phyloP scores from a whole-genome alignment of 495 filamentous ascomycete species.

The Hamigera avellanea region DNA sequence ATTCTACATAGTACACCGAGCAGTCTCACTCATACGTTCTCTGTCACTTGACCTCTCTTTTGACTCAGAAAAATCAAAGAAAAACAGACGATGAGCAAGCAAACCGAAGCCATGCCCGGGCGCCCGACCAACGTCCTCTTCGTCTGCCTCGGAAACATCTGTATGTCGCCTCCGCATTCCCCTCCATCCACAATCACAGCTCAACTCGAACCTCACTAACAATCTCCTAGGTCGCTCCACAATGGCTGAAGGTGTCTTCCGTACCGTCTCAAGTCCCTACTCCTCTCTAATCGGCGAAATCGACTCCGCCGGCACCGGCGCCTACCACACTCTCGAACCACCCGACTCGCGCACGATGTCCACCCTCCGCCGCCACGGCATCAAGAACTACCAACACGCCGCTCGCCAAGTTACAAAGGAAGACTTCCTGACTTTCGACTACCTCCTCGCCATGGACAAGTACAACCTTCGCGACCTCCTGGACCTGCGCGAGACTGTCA shows the following conservation, averaged over 20 bases:
- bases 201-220: conserved; percentile 3
- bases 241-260: conserved; percentile 94
- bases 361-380: conserved; percentile 62
- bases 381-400: conserved; percentile 62
- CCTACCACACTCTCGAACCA: conserved; percentile 61
- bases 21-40: too few species aligned
- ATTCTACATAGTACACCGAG: too few species aligned
- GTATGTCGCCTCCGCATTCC: conserved; percentile 30
- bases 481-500: conserved; percentile 41
- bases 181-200: conserved; percentile 1
- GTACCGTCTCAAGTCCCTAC: conserved; percentile 39
- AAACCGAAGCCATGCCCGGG: not conserved
- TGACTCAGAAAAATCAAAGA: too few species aligned
- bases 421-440: conserved; percentile 81
- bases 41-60: too few species aligned
- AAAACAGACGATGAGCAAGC: not conserved
- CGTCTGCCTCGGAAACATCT: conserved; percentile 96
- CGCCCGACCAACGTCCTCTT: conserved; percentile 69
- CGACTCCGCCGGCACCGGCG: conserved; percentile 83
- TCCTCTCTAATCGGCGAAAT: conserved; percentile 54
- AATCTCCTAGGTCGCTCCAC: conserved; percentile 50
- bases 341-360: conserved; percentile 80
- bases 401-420: conserved; percentile 60
- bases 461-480: conserved; percentile 66
- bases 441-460: conserved; percentile 88